Evolutionary conservation across 352 stramenopile genomes (phyloP), one percentile per base, ranked within the genome.

Genomic region (Phytophthora rubi): DNA sequence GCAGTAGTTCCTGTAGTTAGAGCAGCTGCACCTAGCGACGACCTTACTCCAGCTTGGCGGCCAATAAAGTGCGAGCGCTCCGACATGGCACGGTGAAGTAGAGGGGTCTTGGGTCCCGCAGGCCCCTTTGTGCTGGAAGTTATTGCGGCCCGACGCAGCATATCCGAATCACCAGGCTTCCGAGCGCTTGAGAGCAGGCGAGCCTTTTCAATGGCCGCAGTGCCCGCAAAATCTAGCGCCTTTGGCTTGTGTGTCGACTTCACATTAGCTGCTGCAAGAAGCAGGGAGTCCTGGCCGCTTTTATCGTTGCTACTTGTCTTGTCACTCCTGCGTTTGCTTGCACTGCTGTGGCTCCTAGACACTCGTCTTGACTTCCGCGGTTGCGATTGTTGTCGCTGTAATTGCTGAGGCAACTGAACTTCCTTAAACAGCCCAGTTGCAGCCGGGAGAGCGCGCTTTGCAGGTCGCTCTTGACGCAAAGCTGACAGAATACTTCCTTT

Each of bases 401-500:
- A 39, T 37, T 67, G 62, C 33, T 71, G 67, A 15, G 61, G 68
- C 6, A 73, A 35, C 42, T 70, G 60, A 7, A 89, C 77, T 62
- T 86, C 78, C 59, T 88, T 89, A 54, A 89, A 89, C 15, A 70
- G 60, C 13, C 59, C 65, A n/a, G 51, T 74, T 5, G 65, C 49
- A 62, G 81, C 72, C 5, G 62, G 67, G 21, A 73, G 76, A 53
- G 65, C 49, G 16, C 80, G 76, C 65, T 91, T 91, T 21, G 60
- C 33, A 16, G 80, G 72, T 23, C 80, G 77, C 61, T 93, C 87
- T 57, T 92, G 74, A 8, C 74, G 78, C 16, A 94, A 63, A 3
- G 85, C 85, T 18, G 83, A 88, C 44, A 94, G 59, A 66, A 93
- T 91, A 67, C 84, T 47, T 26, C 23, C 23, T 26, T 26, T 26